Percentiles rank a stretch among this genome's conserved stretches.
Evolutionary conservation across 1,139 yeast species (phyloP).

Genomic region (Diutina ranongensis): DNA sequence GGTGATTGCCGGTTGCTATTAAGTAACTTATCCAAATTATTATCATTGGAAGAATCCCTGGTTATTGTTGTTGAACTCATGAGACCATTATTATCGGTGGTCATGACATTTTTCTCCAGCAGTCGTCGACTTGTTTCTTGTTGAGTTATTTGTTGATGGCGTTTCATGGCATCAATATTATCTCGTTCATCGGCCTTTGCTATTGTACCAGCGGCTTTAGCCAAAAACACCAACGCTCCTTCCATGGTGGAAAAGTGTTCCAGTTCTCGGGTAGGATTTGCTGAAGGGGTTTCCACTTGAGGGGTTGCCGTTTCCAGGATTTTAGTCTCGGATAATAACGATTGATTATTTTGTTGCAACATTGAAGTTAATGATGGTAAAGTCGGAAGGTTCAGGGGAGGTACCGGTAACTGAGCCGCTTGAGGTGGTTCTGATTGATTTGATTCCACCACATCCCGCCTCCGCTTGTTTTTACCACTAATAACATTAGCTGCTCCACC

Average conservation of each 20-base stretch:
- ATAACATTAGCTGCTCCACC: constrained; percentile 20
- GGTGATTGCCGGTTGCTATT: constrained; percentile 1
- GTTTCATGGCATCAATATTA: constrained; percentile 51
- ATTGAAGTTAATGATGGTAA: background rate
- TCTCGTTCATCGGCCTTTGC: constrained; percentile 59
- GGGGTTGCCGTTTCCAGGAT: background rate
- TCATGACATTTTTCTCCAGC: background rate
- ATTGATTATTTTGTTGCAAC: background rate
- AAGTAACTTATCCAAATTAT: background rate
- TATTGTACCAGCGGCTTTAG: constrained; percentile 65
- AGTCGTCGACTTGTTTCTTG: constrained; percentile 5
- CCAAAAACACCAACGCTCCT: constrained; percentile 59
- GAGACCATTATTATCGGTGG: constrained; percentile 3
- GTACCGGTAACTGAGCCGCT: background rate
- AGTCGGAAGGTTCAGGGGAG: background rate
- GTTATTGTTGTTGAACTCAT: background rate
- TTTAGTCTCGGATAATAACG: background rate
- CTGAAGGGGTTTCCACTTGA: background rate
- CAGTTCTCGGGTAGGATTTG: background rate
- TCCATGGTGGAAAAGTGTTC: constrained; percentile 37
- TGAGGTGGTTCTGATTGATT: background rate
- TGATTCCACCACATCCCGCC: background rate
- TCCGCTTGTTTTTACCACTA: background rate
- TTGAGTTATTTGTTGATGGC: constrained; percentile 35
- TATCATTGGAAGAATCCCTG: background rate